These are phyloP conservation scores for Fusarium keratoplasticum DNA, from an alignment of 2,329 filamentous ascomycete species.

Conservation along the genomic window DNA sequence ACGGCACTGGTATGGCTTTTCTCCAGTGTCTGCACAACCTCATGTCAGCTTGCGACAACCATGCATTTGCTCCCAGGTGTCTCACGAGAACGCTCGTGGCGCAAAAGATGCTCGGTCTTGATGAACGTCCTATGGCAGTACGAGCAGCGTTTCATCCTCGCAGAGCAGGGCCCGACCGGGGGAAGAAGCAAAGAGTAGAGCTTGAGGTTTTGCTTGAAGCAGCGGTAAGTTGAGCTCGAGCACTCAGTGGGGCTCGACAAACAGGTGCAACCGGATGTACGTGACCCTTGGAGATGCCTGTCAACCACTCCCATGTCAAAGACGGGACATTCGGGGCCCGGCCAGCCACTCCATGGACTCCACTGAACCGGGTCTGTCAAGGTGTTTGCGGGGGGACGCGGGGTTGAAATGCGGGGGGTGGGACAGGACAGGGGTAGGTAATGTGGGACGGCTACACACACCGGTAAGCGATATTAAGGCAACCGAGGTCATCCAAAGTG, in stretches of 20 bases:
- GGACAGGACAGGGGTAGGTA: not conserved
- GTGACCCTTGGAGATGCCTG: not conserved
- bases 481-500: not conserved
- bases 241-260: not conserved
- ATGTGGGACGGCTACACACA: not conserved
- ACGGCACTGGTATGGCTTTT: slow-evolving; percentile 27
- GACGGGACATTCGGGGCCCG: not conserved
- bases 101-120: slow-evolving; percentile 17
- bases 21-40: slow-evolving; percentile 20
- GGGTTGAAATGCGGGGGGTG: not conserved
- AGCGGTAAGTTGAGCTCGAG: not conserved
- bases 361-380: not conserved
- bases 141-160: slow-evolving; percentile 3
- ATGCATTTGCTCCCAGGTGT: not conserved
- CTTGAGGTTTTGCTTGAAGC: not conserved
- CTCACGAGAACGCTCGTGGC: slow-evolving; percentile 21
- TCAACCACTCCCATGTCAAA: not conserved
- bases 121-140: slow-evolving; percentile 13
- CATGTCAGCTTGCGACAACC: not conserved
- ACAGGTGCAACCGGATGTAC: not conserved
- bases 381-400: not conserved
- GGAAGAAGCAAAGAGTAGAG: not conserved
- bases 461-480: not conserved
- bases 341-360: not conserved
- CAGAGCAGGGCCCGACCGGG: not conserved